Base-by-base conservation (phyloP, 1,139 yeast species). In the Spathaspora sp. region DNA sequence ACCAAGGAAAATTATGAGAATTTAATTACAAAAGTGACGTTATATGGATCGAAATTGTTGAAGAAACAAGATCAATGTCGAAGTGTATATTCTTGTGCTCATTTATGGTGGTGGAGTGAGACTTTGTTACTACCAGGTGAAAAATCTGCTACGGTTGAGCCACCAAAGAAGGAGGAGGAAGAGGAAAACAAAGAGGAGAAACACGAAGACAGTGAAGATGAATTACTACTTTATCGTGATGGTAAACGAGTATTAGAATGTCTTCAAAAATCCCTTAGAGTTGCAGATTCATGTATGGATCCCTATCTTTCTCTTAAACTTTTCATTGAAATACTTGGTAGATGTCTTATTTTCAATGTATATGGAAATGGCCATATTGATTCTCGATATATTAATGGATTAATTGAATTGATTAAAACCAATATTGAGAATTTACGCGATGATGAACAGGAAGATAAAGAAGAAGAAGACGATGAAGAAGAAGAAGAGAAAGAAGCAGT, bases 21-120 rank as follows among this genome's bases (percentile, higher is more conserved):
- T 7, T 72, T 93, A 54, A 89, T 90, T 42, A 87, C 95, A 18
- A 86, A 91, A 60, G 78, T 93, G 47, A 89, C 97, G 1, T 68
- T 91, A 42, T 89, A 90, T 60, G 96, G 96, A 1, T 88, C 96
- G 8, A 89, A 89, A 61, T 74, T 93, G 47, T 76, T 93, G 60
- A 89, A 89, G 62, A 93, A 91, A 62, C 93, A 93, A 29, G 98
- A 91, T 59, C 99, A 91, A 64, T 91, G 98, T 61, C 81, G 97
- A 18, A 84, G 96, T 0, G 95, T 93, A 6, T 89, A 87, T 59
- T 68, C 82, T 45, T 91, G 97, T 45, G 85, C 96, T 2, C 97
- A 93, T 65, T 70, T 93, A 44, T 93, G 97, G 97, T 90, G 96
- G 95, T 87, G 95, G 64, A 78, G 85, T 17, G 91, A 86, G 54